Percentiles rank a stretch among this genome's conserved stretches.
phyloP scores from a whole-genome alignment of 116 monocot genomes.

The Zostera marina region DNA sequence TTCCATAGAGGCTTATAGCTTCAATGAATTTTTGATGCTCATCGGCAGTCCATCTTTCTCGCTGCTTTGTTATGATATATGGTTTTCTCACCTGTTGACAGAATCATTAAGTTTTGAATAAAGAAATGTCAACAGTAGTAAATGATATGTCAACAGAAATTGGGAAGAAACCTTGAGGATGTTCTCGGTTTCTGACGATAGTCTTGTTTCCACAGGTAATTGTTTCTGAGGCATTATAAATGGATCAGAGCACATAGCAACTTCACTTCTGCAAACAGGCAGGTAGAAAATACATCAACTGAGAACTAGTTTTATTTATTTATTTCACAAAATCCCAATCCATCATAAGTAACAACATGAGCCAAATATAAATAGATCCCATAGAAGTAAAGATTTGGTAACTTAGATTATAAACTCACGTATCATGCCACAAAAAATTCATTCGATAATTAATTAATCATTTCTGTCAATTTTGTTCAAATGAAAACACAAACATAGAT shows the following conservation, averaged over 20 bases:
- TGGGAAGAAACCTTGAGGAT: slow-evolving; percentile 2
- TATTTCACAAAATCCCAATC: no score
- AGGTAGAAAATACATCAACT: no score
- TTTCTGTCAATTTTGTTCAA: no score
- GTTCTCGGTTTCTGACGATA: neutral
- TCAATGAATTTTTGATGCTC: slow-evolving; percentile 80
- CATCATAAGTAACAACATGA: no score
- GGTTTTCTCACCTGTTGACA: slow-evolving; percentile 50
- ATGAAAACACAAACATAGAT: no score
- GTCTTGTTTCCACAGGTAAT: neutral
- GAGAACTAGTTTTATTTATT: no score
- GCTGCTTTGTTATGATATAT: slow-evolving; percentile 67
- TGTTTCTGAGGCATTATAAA: neutral
- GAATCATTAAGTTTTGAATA: neutral
- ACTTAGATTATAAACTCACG: no score
- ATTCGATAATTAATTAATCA: no score
- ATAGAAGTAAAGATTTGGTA: no score
- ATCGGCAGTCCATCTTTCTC: slow-evolving; percentile 82
- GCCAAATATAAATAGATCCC: no score
- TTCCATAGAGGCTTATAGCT: slow-evolving; percentile 57
- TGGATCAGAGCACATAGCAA: slow-evolving; percentile 1
- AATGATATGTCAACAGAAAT: neutral
- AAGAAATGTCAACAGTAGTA: neutral
- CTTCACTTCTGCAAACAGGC: neutral
- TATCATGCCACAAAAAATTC: no score